Base-by-base conservation (phyloP, 306 rosid genomes). In the Cicer chorassanicum region DNA sequence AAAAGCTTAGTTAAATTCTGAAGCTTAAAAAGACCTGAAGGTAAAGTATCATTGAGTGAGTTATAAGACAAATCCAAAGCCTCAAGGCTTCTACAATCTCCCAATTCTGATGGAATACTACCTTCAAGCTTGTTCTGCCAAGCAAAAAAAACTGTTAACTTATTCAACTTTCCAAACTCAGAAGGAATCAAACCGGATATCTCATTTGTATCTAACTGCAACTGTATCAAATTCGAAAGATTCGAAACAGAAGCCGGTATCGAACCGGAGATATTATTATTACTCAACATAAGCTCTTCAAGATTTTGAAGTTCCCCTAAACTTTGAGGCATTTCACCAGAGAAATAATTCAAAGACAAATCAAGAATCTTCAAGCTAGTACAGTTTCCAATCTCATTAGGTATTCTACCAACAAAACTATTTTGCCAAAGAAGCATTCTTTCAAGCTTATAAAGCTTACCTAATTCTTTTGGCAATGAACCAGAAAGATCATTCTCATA, bases 121-220 rank as follows among this genome's bases (percentile, higher is more conserved):
- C 96, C 96, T 87, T 84, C 91, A 15, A 93, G 95, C n/a, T 80
- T 86, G 81, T 93, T 90, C 84, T 93, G 93, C 98, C 98, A 93
- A 6, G 95, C 96, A 19, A 89, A 86, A 57, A 93, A 85, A 1
- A 89, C 92, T 7, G 70, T 85, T 6, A 93, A 82, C 83, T 63
- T 76, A 24, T 83, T 61, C 79, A 93, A 72, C 72, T 55, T 82
- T 68, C 98, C 98, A 38, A 93, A 72, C 78, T 85, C 89, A 45
- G 82, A 54, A 6, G 96, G 98, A 78, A 93, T 87, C 18, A 80
- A 65, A 66, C 98, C 98, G 11, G 96, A 84, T 60, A 90, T 74
- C 79, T 87, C 89, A 82, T 90, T 90, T 10, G 87, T 77, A 69
- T 93, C 96, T 8, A 93, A 15, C 88, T 93, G 98, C 68, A 93